Evolutionary conservation across 345 rosid species (phyloP), one percentile per base, ranked within the genome.

Genomic region (Acer saccharum): DNA sequence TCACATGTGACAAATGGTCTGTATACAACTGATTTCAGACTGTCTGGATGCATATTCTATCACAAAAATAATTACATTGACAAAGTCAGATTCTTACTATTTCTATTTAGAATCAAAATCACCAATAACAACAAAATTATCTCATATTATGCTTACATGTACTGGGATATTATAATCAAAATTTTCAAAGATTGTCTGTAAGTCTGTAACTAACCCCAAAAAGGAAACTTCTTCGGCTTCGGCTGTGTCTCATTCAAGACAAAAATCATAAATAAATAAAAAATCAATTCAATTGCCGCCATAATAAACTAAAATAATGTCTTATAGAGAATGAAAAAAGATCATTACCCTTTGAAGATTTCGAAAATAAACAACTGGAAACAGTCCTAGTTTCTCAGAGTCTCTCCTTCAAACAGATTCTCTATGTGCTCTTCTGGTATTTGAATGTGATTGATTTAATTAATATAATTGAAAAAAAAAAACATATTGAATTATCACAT

Each of bases 1-100:
- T 90, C 91, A 76, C 99, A 95, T 35, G 87, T 88, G 81, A 92
- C 84, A 71, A 95, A 95, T 76, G 98, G 85, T 88, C 93, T 92
- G 77, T 91, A 96, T 68, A 83, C 91, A 74, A 78, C 82, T 73
- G 93, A 88, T 87, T 85, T 83, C 66, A 88, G 71, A 78, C 86
- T 79, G 65, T 88, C 90, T 82, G 75, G 89, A 77, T 89, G 89
- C 99, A 96, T 96, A 77, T 87, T 86, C 89, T 88, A 76, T 55
- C 12, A 73, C 20, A 65, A 76, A 72, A 18, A 73, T 64, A 58
- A 71, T 50, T 1, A 25, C 57, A 63, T 48, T 81, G 75, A 78
- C 68, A 79, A 74, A 58, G 74, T 81, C 87, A 77, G 81, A 78
- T 76, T 32, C 78, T 63, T 7, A 2, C 4, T n/a, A 72, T 69